Percentiles rank a stretch among this genome's conserved stretches.
These are phyloP conservation scores for Aphanomyces invadans DNA, from an alignment of 352 stramenopile genomes.

Conservation along the genomic window DNA sequence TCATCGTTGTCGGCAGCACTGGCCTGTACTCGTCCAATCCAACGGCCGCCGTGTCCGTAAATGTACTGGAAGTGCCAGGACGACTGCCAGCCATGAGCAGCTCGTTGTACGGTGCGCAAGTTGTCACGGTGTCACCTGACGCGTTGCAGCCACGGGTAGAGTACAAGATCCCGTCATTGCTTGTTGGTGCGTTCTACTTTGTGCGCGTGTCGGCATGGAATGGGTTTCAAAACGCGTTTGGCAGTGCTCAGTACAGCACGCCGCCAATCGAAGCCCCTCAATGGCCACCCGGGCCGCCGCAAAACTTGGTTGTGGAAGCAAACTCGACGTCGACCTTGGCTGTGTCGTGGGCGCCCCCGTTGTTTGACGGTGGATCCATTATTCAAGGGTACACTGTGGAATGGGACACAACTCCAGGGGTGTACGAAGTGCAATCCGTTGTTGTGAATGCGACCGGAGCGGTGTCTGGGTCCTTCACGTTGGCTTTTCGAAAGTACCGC, in stretches of 20 bases:
- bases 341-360: conserved; percentile 44
- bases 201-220: conserved; percentile 91
- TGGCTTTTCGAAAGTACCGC: conserved; percentile 26
- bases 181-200: conserved; percentile 57
- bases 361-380: conserved; percentile 41
- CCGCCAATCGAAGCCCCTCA: conserved; percentile 52
- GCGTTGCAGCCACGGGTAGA: conserved; percentile 25
- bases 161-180: conserved; percentile 33
- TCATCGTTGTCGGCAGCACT: conserved; percentile 28
- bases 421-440: conserved; percentile 56
- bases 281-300: conserved; percentile 32
- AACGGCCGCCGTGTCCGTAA: conserved; percentile 33
- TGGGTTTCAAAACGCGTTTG: conserved; percentile 82
- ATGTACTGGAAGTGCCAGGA: conserved; percentile 34
- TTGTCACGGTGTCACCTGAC: conserved; percentile 36
- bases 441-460: conserved; percentile 27
- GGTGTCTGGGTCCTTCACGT: conserved; percentile 30
- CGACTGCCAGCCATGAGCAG: conserved; percentile 74
- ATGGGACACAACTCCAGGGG: conserved; percentile 45
- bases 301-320: conserved; percentile 40
- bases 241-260: conserved; percentile 65
- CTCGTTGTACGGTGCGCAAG: conserved; percentile 43
- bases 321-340: conserved; percentile 33
- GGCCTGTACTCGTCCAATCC: conserved; percentile 40
- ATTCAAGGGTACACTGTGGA: conserved; percentile 50